Evolutionary conservation across 305 asterid species (phyloP).

Genomic region (Striga hermonthica): DNA sequence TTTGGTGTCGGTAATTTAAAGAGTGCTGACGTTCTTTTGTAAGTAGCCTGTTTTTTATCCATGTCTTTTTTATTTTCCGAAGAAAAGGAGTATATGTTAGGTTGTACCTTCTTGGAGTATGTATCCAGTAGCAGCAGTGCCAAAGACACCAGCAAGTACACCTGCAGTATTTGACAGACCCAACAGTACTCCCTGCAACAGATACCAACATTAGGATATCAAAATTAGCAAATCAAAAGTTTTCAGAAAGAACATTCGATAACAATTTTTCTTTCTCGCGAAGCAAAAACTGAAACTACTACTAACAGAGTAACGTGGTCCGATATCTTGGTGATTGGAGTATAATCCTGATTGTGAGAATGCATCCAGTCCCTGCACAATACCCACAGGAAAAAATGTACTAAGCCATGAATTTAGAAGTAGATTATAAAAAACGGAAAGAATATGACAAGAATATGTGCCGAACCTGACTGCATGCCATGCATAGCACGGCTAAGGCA

Average conservation of each 20-base stretch:
- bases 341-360: constrained; percentile 97
- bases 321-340: constrained; percentile 98
- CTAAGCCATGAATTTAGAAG: neutral
- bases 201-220: constrained; percentile 9
- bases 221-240: neutral
- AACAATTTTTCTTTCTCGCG: neutral
- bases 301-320: constrained; percentile 96
- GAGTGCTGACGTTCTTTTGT: neutral
- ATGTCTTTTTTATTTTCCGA: neutral
- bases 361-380: constrained; percentile 85
- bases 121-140: constrained; percentile 98
- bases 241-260: neutral
- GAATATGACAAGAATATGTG: constrained; percentile 21
- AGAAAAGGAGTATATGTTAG: constrained; percentile 5
- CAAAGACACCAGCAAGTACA: constrained; percentile 95
- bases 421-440: neutral
- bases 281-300: constrained; percentile 22
- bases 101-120: constrained; percentile 83
- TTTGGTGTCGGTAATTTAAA: neutral
- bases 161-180: constrained; percentile 95
- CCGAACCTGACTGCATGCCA: constrained; percentile 84
- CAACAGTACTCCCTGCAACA: constrained; percentile 73
- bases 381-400: neutral
- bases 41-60: neutral
- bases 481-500: constrained; percentile 84